Evolutionary conservation across 2,329 filamentous ascomycete species (phyloP), one percentile per base, ranked within the genome.

Genomic region (Leptographium flavum): DNA sequence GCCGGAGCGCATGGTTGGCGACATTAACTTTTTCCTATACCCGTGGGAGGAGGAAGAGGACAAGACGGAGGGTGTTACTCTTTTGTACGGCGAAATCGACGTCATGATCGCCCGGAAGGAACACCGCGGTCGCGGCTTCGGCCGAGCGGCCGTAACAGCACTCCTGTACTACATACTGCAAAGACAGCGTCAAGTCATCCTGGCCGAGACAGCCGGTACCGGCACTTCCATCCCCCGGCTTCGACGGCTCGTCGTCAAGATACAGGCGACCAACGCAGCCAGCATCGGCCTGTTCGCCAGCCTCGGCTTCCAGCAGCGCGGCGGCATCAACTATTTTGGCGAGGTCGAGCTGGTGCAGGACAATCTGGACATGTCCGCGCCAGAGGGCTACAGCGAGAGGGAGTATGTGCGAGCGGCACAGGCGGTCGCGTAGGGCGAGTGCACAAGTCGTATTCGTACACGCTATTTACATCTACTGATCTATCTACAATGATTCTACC

Each of bases 21-120:
- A 88, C 55, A 73, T 88, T 40, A 88, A 88, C 57, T 69, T 95
- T 31, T 95, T 96, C 57, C 64, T 96, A 1, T 77, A 75, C 31
- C 59, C 71, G 0, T 69, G 69, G 40, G 72, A 81, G 11, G 70
- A 69, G 1, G 70, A 74, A 0, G 72, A 81, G 11, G 70, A 69
- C 1, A 70, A 73, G 0, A 68, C 68, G 0, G 66, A 67, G 1
- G 62, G 60, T 23, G 27, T n/a, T n/a, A 9, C n/a, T 14, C 25
- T 28, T 17, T 4, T 48, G 61, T 81, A 43, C 31, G 87, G 83
- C 22, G 87, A 94, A 57, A 63, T 94, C 7, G 86, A 94, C 60
- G 74, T 94, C 51, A 94, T 94, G 87, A 79, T 94, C 49, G 87
- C 87, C 0, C 64, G 67, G 2, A 63, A 63, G 5, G 56, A 59